Conservation (phyloP, 768 basidiomycete species). For the Asterophora parasitica region DNA sequence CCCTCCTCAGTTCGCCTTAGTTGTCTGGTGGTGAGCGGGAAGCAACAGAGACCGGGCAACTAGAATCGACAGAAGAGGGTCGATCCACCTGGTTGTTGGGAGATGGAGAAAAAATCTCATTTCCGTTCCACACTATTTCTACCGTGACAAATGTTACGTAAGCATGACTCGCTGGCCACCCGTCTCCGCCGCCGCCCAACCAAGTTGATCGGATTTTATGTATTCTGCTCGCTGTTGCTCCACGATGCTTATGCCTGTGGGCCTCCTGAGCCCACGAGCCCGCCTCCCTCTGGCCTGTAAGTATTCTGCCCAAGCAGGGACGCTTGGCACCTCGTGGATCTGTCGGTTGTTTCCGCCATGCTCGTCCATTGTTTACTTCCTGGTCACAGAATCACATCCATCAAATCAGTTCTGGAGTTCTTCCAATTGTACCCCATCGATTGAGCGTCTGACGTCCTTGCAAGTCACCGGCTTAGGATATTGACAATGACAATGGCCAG, state of each 20-base stretch:
- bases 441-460: neutral
- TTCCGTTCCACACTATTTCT: slow-evolving; percentile 18
- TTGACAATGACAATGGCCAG: neutral
- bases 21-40: slow-evolving; percentile 29
- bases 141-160: slow-evolving; percentile 12
- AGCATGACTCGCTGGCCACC: slow-evolving; percentile 10
- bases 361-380: neutral
- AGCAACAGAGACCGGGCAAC: slow-evolving; percentile 38
- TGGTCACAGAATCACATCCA: neutral
- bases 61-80: slow-evolving; percentile 46
- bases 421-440: slow-evolving; percentile 2
- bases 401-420: neutral
- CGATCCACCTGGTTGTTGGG: slow-evolving; percentile 44
- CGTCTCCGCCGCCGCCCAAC: neutral
- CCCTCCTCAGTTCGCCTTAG: slow-evolving; percentile 40
- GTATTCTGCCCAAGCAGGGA: neutral
- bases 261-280: neutral
- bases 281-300: neutral
- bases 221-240: neutral
- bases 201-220: neutral
- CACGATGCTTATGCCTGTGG: neutral
- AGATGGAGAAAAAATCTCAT: slow-evolving; percentile 23
- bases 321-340: neutral
- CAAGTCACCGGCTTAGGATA: neutral
- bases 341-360: neutral